Conservation (phyloP, 495 filamentous ascomycete species). For the Penicillium bovifimosum region DNA sequence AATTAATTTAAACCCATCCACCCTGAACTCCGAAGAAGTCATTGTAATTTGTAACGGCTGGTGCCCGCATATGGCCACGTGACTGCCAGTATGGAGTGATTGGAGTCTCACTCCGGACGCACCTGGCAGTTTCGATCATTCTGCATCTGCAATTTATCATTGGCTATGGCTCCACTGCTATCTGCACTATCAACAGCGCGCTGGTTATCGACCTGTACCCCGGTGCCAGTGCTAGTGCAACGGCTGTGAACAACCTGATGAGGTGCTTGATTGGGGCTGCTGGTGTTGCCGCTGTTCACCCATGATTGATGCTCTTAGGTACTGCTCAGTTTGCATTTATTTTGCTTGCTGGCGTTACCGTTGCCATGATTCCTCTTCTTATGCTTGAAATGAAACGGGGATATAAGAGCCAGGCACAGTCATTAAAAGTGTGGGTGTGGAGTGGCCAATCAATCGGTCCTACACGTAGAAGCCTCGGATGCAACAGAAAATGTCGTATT, state of each 20-base stretch:
- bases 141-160: constrained; percentile 54
- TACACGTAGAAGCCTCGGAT: no score
- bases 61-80: no score
- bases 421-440: no score
- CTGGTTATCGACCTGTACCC: constrained; percentile 65
- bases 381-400: constrained; percentile 40
- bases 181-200: constrained; percentile 53
- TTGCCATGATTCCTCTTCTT: constrained; percentile 33
- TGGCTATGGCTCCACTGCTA: constrained; percentile 34
- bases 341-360: constrained; percentile 47
- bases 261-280: constrained; percentile 63
- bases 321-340: constrained; percentile 57
- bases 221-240: constrained; percentile 55
- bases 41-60: no score
- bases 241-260: constrained; percentile 67
- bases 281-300: constrained; percentile 57
- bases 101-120: constrained; percentile 24
- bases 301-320: constrained; percentile 56
- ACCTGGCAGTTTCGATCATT: constrained; percentile 50
- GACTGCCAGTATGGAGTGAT: no score
- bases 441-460: no score
- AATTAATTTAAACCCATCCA: no score
- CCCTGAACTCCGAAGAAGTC: no score
- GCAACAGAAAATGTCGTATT: no score
- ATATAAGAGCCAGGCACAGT: no score